Percentiles rank a stretch among this genome's conserved stretches.
These are phyloP conservation scores for Aspergillus sp. DNA, from an alignment of 2,329 filamentous ascomycete genomes.

Conservation along the genomic window DNA sequence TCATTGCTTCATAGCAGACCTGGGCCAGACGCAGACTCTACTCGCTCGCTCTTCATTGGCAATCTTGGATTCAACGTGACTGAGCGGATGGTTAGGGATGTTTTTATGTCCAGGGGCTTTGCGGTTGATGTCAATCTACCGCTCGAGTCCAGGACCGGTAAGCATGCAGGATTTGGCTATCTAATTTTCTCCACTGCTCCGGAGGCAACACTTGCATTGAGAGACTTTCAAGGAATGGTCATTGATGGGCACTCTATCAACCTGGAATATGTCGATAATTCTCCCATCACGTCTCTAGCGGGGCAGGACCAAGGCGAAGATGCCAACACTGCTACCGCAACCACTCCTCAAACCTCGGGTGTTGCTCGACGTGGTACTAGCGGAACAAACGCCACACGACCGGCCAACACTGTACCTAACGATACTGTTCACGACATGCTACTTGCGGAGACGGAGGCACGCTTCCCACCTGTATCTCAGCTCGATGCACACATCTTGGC, in stretches of 20 bases:
- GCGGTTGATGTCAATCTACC: slow-evolving; percentile 42
- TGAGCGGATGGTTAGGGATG: slow-evolving; percentile 39
- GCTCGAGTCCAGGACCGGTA: slow-evolving; percentile 35
- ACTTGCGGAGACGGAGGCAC: slow-evolving; percentile 31
- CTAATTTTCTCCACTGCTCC: slow-evolving; percentile 40
- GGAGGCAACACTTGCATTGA: slow-evolving; percentile 42
- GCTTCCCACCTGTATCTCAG: slow-evolving; percentile 45
- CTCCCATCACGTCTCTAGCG: slow-evolving; percentile 25
- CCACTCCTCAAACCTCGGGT: slow-evolving; percentile 8
- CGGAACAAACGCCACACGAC: neutral
- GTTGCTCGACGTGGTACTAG: neutral
- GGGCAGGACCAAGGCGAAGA: neutral
- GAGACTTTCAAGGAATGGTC: slow-evolving; percentile 40
- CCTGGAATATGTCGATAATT: slow-evolving; percentile 42
- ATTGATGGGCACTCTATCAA: slow-evolving; percentile 48
- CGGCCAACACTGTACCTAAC: neutral
- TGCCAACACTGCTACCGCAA: neutral
- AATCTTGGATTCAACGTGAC: slow-evolving; percentile 46
- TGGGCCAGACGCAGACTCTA: neutral
- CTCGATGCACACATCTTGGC: slow-evolving; percentile 41
- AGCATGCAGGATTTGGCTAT: slow-evolving; percentile 48
- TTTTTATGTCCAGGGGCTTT: slow-evolving; percentile 44
- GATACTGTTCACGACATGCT: slow-evolving; percentile 20
- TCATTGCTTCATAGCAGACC: neutral
- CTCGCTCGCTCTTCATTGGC: slow-evolving; percentile 41